Evolutionary conservation across 2,329 filamentous ascomycete species (phyloP).

Genomic region (Neopestalotiopsis sp.): DNA sequence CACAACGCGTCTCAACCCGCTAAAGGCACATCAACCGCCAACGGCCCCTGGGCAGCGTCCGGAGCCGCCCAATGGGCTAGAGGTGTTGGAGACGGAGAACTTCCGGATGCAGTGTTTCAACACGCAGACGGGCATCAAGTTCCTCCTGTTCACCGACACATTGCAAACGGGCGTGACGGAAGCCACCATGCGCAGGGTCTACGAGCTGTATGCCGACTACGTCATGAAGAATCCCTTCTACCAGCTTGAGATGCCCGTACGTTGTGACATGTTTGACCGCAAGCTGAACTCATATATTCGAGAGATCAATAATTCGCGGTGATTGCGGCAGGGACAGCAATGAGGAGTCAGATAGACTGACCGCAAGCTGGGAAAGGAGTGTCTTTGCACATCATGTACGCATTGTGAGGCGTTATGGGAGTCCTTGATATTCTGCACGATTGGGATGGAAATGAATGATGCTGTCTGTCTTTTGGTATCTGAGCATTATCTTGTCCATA

Average conservation of each 20-base stretch:
- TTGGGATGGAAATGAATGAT: background rate
- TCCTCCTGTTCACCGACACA: slow-evolving; percentile 90
- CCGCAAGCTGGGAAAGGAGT: background rate
- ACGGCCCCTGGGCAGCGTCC: slow-evolving; percentile 52
- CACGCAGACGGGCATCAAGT: slow-evolving; percentile 93
- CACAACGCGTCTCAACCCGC: slow-evolving; percentile 65
- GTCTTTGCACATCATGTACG: background rate
- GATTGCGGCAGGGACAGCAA: slow-evolving; percentile 32
- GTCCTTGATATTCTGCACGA: background rate
- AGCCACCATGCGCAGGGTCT: slow-evolving; percentile 80
- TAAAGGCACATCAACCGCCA: slow-evolving; percentile 42
- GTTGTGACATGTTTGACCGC: slow-evolving; percentile 94
- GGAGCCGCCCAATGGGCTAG: slow-evolving; percentile 76
- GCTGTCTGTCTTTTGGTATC: background rate
- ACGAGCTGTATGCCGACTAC: slow-evolving; percentile 94
- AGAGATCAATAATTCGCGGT: slow-evolving; percentile 66
- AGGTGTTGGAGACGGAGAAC: slow-evolving; percentile 91
- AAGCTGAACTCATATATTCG: slow-evolving; percentile 82
- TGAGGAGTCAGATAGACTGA: background rate
- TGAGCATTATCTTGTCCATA: slow-evolving; percentile 1
- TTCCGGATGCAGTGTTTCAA: slow-evolving; percentile 97
- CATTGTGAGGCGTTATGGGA: background rate
- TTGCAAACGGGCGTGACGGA: slow-evolving; percentile 83
- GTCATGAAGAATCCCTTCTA: slow-evolving; percentile 99
- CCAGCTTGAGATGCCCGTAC: slow-evolving; percentile 94